Conservation (phyloP, 768 basidiomycete species). For the Flagelloscypha sp. region DNA sequence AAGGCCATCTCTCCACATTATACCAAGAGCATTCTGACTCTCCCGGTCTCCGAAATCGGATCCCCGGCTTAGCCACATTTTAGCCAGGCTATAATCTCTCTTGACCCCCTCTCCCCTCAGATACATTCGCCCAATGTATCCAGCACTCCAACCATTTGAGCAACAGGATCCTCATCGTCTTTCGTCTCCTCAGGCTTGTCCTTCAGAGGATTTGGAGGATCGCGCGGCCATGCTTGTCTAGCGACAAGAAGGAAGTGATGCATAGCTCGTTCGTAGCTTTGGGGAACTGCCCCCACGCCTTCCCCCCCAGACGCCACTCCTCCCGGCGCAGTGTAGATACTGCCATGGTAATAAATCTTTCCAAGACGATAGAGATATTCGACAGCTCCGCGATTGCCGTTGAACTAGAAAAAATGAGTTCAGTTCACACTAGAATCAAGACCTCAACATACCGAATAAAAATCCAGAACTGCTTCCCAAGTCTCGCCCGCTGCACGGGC, state of each 20-base stretch:
- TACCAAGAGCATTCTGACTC: conserved; percentile 82
- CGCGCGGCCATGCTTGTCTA: conserved; percentile 81
- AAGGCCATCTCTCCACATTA: conserved; percentile 88
- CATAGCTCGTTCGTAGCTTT: conserved; percentile 67
- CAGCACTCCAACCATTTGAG: conserved; percentile 72
- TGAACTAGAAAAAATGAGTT: conserved; percentile 51
- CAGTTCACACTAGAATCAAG: neutral
- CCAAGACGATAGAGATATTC: conserved; percentile 88
- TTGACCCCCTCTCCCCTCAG: conserved; percentile 88
- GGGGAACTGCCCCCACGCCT: conserved; percentile 82
- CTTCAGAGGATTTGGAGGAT: conserved; percentile 50
- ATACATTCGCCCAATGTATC: conserved; percentile 89
- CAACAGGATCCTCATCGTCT: conserved; percentile 43
- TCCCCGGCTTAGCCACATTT: conserved; percentile 93
- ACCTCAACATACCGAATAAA: conserved; percentile 58
- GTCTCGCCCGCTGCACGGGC: conserved; percentile 87
- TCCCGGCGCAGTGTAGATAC: conserved; percentile 71
- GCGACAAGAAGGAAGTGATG: conserved; percentile 83
- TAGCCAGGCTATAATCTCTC: conserved; percentile 64
- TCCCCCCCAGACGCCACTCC: conserved; percentile 85
- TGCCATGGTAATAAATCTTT: conserved; percentile 95
- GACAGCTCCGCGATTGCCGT: conserved; percentile 85
- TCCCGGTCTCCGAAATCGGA: conserved; percentile 76
- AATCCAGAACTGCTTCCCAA: conserved; percentile 89
- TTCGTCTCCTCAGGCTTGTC: conserved; percentile 33